Percentiles rank a stretch among this genome's conserved stretches.
These are phyloP conservation scores for Ettlia oleoabundans DNA, from an alignment of 139 green algal genomes.

Conservation along the genomic window DNA sequence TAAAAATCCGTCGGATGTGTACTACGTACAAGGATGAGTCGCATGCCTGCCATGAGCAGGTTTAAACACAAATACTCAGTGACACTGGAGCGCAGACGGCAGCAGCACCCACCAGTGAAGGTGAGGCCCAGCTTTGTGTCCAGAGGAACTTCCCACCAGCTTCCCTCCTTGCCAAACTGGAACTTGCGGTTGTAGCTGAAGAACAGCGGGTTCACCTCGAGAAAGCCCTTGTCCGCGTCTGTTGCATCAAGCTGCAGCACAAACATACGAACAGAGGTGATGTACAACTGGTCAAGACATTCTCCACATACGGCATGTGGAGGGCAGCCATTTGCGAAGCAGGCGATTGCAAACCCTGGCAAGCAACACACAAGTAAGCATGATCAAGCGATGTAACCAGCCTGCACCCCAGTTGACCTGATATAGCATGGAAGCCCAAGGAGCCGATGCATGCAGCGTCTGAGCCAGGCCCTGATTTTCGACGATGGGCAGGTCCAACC, in stretches of 20 bases:
- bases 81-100: too few relatives aligned
- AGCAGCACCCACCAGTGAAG: background rate
- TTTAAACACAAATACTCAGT: too few relatives aligned
- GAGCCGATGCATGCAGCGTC: slow-evolving; percentile 1
- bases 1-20: too few relatives aligned
- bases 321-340: too few relatives aligned
- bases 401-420: background rate
- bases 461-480: background rate
- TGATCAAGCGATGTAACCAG: background rate
- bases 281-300: background rate
- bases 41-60: too few relatives aligned
- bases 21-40: too few relatives aligned
- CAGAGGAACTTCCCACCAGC: slow-evolving; percentile 19
- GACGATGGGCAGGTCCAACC: background rate
- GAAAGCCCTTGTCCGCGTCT: background rate
- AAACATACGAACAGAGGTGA: background rate
- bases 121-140: slow-evolving; percentile 12
- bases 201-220: slow-evolving; percentile 15
- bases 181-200: background rate
- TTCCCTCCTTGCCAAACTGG: background rate
- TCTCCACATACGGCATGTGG: background rate
- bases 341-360: too few relatives aligned
- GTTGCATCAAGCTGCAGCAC: background rate
- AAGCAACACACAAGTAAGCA: background rate
- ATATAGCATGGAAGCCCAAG: slow-evolving; percentile 10